Base-by-base conservation (phyloP, 805 yeast species). In the Candida piceae region DNA sequence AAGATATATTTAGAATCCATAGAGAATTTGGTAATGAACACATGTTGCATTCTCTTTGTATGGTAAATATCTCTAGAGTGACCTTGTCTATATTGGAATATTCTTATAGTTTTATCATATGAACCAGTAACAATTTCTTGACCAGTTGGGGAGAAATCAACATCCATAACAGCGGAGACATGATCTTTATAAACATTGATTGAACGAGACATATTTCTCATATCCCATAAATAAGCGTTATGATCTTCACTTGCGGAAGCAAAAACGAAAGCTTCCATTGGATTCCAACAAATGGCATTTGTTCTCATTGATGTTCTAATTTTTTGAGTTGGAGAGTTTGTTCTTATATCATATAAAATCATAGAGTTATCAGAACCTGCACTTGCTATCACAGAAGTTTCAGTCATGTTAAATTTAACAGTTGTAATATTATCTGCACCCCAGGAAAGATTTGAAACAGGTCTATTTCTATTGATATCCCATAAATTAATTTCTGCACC, bases 91-190 rank as follows among this genome's bases (percentile, higher is more conserved):
- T 53, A 41, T 36, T 78, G 78, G 63, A 66, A 93, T 15, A 93
- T 78, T 49, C 99, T 72, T 21, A 93, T 74, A 1, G 97, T 87
- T 54, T 87, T 84, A 62, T 93, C 99, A 59, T 90, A 93, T 0
- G 96, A 84, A 13, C 96, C 97, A 1, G 96, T 83, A 5, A 88
- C 97, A 23, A 93, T 66, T 62, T 90, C 97, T 57, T 88, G 88
- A 50, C 99, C 99, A 1, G 97, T 89, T 28, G 98, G 98, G 9
- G 95, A 78, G 56, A 85, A 93, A 63, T 93, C 98, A 28, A 93
- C 78, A 58, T 85, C 95, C 78, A 90, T 74, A 9, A 93, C 95
- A 0, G 97, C 96, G 32, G 95, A 82, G 27, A 90, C 96, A 61
- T 93, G 99, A 62, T 88, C 97, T 64, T 90, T 88, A 63, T 74